Percentiles rank a stretch among this genome's conserved stretches.
phyloP scores from a whole-genome alignment of 2,329 filamentous ascomycete species.

The Arthrobotrys sphaeroides region DNA sequence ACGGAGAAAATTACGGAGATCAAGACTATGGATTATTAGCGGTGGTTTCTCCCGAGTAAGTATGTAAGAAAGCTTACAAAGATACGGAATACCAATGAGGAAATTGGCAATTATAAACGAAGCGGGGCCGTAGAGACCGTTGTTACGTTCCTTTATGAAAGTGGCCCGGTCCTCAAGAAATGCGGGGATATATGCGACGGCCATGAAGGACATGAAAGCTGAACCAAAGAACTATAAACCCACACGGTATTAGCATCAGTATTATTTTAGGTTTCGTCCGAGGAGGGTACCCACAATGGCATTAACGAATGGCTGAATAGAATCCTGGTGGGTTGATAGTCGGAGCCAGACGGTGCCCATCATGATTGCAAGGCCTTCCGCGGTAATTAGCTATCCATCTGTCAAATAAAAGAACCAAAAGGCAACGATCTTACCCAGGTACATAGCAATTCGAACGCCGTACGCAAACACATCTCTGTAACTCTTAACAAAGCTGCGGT shows the following conservation, averaged over 20 bases:
- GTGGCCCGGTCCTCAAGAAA: conserved; percentile 80
- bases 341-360: conserved; percentile 90
- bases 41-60: background rate
- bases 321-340: conserved; percentile 72
- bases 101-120: conserved; percentile 82
- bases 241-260: background rate
- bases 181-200: conserved; percentile 83
- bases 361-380: conserved; percentile 75
- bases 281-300: conserved; percentile 66
- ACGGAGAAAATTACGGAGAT: conserved; percentile 79
- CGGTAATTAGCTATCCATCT: conserved; percentile 35
- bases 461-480: conserved; percentile 86
- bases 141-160: conserved; percentile 79
- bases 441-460: conserved; percentile 83
- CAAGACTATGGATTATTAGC: conserved; percentile 64
- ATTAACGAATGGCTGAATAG: conserved; percentile 84
- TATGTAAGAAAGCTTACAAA: conserved; percentile 62
- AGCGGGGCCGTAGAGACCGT: conserved; percentile 79
- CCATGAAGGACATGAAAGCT: conserved; percentile 83
- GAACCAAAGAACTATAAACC: conserved; percentile 70
- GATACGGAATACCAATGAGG: conserved; percentile 79
- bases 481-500: conserved; percentile 82
- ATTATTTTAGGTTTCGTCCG: background rate
- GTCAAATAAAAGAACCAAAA: conserved; percentile 3
- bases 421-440: conserved; percentile 71